Base-by-base conservation (phyloP, 139 green algal species). In the Asterochloris sp. region DNA sequence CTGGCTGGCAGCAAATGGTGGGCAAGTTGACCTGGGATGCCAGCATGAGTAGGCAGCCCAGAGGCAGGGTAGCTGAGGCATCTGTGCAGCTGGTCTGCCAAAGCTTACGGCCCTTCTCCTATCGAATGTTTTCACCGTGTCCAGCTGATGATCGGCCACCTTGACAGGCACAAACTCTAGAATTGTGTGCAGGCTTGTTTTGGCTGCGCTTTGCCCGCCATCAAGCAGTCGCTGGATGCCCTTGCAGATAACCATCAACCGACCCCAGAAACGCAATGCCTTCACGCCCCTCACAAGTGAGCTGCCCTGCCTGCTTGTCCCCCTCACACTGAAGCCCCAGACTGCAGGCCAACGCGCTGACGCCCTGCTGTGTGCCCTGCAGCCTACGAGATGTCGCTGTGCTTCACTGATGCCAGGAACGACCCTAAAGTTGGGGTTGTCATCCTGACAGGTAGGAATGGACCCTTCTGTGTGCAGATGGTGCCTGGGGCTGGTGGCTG, bases 171-270 rank as follows among this genome's bases (percentile, higher is more conserved):
- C 13, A 75, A 61, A 69, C 19, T 54, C 38, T 6, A 54, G 38
- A 54, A 54, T 54, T 54, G 38, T 54, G 38, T 54, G 38, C 38
- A 54, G 38, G 38, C 38, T 54, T 54, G 38, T 2, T 10, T 54
- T 54, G 38, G 38, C 38, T 54, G 38, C 38, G 38, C 23, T 24
- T 24, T 62, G 61, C n/a, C 60, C n/a, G 19, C 47, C 62, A 74
- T 19, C 47, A 62, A 62, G 61, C 62, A 62, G 26, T 23, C 24
- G 26, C 19, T n/a, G 14, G 80, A 62, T 73, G 10, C 11, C 15
- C 75, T 64, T 82, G 83, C 93, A 98, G 94, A 97, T 99, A 23
- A 98, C 91, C 38, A 99, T 99, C 84, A 98, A 98, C 83, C 83
- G 97, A 1, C 96, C 96, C 19, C 83, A 98, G 19, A 93, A 92